Base-by-base conservation (phyloP, 805 yeast species). In the Kodamaea leandrae region DNA sequence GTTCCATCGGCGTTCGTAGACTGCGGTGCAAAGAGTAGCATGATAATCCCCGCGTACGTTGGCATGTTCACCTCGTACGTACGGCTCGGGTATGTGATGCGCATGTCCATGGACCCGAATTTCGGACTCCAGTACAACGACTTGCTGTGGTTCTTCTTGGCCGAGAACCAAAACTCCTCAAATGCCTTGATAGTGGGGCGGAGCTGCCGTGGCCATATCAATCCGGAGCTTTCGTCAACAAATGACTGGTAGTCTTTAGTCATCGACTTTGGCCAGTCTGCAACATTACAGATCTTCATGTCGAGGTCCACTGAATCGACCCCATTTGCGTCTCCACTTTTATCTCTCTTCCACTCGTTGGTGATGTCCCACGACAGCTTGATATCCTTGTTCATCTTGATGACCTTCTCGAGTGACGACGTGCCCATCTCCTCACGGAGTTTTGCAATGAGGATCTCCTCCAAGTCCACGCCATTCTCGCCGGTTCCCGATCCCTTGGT, bases 351-450 rank as follows among this genome's bases (percentile, higher is more conserved):
- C 74, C 74, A 69, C 7, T 68, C 74, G 12, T 44, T 39, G 10
- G 73, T 68, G 13, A 67, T 43, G 20, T 66, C 71, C 20, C 54
- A 51, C 5, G 72, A 66, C 64, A 60, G 66, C 36, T 76, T 76
- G 34, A 88, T 80, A 55, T 90, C 97, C 53, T 82, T 76, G 48
- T 87, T 79, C 96, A 90, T 90, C 32, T 86, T 88, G 54, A 87
- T 89, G 23, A 90, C 69, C 50, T 84, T 84, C 3, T 86, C 77
- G 0, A 96, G 80, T 40, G 86, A 84, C 0, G 88, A 75, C 2
- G 85, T 73, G 0, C 96, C 96, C 53, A 85, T 74, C 55, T 86
- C 96, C 48, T 78, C 82, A 48, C 82, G 78, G 27, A 89, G 64
- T 51, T 78, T 79, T 1, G 80, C 69, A 15, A 89, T 79, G 57